Evolutionary conservation across 2,329 filamentous ascomycete genomes (phyloP).

Genomic region (Fusarium armeniacum): DNA sequence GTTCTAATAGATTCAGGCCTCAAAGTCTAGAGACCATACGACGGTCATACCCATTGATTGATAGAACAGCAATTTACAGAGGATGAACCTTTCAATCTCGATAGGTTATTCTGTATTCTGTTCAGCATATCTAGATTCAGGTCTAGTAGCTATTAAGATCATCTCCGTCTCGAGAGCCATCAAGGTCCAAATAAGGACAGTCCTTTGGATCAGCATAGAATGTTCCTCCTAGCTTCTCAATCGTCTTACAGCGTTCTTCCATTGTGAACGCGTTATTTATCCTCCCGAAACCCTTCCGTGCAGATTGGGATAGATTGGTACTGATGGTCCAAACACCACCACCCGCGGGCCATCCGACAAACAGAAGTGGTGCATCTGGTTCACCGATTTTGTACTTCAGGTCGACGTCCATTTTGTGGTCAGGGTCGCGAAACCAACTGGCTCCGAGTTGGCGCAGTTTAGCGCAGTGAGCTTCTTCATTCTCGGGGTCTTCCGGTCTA

Average conservation of each 20-base stretch:
- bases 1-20: too few relatives aligned
- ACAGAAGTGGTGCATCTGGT: not conserved
- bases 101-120: too few relatives aligned
- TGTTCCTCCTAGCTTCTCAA: not conserved
- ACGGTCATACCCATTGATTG: too few relatives aligned
- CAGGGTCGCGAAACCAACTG: not conserved
- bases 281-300: not conserved
- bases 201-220: constrained; percentile 6
- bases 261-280: not conserved
- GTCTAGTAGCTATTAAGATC: not conserved
- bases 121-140: not conserved
- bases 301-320: not conserved
- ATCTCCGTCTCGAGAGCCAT: not conserved
- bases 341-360: not conserved
- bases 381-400: not conserved
- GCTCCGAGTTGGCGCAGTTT: constrained; percentile 8
- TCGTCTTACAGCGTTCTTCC: not conserved
- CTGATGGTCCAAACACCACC: constrained; percentile 1
- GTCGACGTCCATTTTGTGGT: not conserved
- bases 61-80: too few relatives aligned
- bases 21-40: too few relatives aligned
- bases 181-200: not conserved
- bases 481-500: not conserved
- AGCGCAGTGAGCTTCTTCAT: constrained; percentile 8
- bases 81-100: too few relatives aligned